These are phyloP conservation scores for Prosopis cineraria DNA, from an alignment of 306 rosid species.

Conservation along the genomic window DNA sequence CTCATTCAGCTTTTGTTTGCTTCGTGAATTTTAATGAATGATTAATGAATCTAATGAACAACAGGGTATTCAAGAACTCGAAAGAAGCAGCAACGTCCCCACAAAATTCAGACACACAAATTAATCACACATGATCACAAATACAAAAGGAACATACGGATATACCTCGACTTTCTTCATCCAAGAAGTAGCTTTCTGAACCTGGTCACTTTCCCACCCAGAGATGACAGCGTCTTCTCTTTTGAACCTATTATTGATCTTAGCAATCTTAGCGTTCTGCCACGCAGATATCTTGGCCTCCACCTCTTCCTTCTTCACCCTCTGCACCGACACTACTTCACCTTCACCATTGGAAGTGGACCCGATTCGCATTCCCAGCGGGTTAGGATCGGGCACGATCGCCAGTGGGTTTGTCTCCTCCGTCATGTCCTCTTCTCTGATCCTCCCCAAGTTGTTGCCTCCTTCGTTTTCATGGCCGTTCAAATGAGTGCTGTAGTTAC, in stretches of 20 bases:
- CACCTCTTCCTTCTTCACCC: slow-evolving; percentile 95
- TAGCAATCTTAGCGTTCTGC: slow-evolving; percentile 90
- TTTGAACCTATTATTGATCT: slow-evolving; percentile 87
- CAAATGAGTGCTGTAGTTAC: slow-evolving; percentile 3
- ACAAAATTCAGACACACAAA: neutral
- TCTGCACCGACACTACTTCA: slow-evolving; percentile 65
- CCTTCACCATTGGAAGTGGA: slow-evolving; percentile 15
- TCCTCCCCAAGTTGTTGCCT: slow-evolving; percentile 53
- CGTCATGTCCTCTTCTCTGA: slow-evolving; percentile 72
- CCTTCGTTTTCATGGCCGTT: slow-evolving; percentile 23
- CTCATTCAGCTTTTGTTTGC: neutral
- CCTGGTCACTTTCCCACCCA: slow-evolving; percentile 84
- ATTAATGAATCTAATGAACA: neutral
- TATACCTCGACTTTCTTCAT: slow-evolving; percentile 93
- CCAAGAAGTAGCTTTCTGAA: slow-evolving; percentile 79
- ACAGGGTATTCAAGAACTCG: neutral
- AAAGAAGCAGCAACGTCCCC: neutral
- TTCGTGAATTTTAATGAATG: neutral
- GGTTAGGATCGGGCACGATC: slow-evolving; percentile 68
- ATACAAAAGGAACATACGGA: neutral
- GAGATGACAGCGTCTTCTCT: slow-evolving; percentile 86
- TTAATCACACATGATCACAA: neutral
- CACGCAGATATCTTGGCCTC: slow-evolving; percentile 92
- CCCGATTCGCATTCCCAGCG: slow-evolving; percentile 4
- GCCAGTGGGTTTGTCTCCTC: slow-evolving; percentile 84